These are phyloP conservation scores for Boechera divaricarpa DNA, from an alignment of 345 rosid genomes.

Conservation along the genomic window DNA sequence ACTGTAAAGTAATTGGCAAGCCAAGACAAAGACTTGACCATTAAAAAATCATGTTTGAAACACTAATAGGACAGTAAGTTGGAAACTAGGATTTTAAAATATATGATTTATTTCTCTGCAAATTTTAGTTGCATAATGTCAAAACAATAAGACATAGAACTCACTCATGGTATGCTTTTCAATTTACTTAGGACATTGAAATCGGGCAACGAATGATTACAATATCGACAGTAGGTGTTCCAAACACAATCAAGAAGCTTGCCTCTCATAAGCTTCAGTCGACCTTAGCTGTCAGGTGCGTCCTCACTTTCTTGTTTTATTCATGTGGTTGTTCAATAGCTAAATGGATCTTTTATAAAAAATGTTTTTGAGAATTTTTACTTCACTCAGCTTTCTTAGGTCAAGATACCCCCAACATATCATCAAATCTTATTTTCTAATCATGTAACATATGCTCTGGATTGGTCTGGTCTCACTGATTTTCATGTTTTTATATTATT, in stretches of 20 bases:
- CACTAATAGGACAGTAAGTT: background rate
- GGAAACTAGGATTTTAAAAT: conserved; percentile 4
- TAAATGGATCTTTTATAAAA: background rate
- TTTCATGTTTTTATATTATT: background rate
- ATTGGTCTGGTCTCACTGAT: background rate
- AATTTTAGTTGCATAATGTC: background rate
- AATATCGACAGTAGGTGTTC: conserved; percentile 95
- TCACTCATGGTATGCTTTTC: conserved; percentile 20
- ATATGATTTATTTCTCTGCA: too few relatives aligned
- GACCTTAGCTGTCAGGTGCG: conserved; percentile 90
- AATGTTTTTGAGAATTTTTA: too few relatives aligned
- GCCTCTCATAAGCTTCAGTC: conserved; percentile 96
- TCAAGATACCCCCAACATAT: background rate
- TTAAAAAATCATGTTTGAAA: background rate
- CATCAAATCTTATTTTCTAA: background rate
- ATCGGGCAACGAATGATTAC: conserved; percentile 99
- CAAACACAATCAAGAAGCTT: conserved; percentile 90
- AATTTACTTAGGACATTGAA: conserved; percentile 72
- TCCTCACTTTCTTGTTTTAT: conserved; percentile 23
- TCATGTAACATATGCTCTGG: conserved; percentile 3
- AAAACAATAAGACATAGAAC: conserved; percentile 7
- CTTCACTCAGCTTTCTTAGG: background rate
- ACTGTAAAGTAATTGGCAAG: background rate
- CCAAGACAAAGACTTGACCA: conserved; percentile 3
- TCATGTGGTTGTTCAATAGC: background rate